Conservation (phyloP, 2,329 filamentous ascomycete genomes). For the Ophioceras dolichostomum region DNA sequence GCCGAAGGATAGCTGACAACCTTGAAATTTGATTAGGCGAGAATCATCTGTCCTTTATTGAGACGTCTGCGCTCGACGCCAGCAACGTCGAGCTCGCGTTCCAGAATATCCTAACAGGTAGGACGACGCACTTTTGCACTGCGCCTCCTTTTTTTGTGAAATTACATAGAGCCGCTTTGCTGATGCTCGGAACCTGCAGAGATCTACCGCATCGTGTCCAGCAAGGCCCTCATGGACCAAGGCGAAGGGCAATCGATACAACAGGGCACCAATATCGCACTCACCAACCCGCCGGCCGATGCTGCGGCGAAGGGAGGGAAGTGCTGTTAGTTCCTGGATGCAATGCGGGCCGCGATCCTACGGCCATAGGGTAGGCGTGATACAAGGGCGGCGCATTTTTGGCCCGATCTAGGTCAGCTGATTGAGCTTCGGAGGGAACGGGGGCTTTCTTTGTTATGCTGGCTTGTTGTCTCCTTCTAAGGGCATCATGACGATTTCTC, state of each 20-base stretch:
- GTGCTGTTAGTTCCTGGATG: slow-evolving; percentile 52
- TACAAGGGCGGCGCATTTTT: not conserved
- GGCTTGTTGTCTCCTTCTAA: no score
- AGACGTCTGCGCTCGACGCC: slow-evolving; percentile 95
- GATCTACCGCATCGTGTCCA: slow-evolving; percentile 98
- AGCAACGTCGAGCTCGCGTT: slow-evolving; percentile 99
- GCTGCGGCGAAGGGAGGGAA: slow-evolving; percentile 63
- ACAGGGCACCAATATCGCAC: slow-evolving; percentile 64
- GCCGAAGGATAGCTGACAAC: no score
- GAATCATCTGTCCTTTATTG: slow-evolving; percentile 97
- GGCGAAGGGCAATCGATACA: slow-evolving; percentile 66
- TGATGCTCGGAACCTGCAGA: no score
- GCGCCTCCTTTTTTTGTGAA: no score
- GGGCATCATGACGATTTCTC: no score
- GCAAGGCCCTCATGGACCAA: slow-evolving; percentile 90
- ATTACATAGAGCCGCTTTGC: no score
- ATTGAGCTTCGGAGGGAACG: no score
- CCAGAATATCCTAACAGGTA: slow-evolving; percentile 98
- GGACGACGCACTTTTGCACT: slow-evolving; percentile 13
- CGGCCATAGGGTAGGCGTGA: not conserved
- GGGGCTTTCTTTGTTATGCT: no score
- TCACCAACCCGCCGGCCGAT: slow-evolving; percentile 75
- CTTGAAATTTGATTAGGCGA: slow-evolving; percentile 51
- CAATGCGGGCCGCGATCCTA: not conserved
- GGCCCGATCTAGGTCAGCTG: not conserved